These are phyloP conservation scores for Fusarium poae DNA, from an alignment of 2,329 filamentous ascomycete genomes.

Conservation along the genomic window DNA sequence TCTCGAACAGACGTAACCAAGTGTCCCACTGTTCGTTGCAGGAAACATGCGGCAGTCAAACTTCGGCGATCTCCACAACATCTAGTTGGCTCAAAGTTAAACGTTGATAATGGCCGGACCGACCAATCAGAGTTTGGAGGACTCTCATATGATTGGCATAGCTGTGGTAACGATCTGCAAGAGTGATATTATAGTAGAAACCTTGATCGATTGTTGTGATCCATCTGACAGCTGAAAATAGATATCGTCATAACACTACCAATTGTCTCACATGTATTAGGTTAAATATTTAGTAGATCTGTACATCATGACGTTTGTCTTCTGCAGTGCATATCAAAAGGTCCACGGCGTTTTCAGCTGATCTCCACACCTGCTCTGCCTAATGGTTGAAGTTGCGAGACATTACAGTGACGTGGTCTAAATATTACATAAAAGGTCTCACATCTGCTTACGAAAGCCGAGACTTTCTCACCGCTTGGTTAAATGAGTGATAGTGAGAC, in stretches of 20 bases:
- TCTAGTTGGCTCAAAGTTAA: neutral
- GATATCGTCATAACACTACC: neutral
- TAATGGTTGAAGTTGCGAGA: neutral
- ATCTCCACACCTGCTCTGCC: fast-evolving
- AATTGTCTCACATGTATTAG: neutral
- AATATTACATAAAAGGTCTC: neutral
- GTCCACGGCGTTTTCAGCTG: neutral
- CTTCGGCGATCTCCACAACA: neutral
- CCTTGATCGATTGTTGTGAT: neutral
- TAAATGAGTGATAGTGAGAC: too few species aligned
- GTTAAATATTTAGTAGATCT: neutral
- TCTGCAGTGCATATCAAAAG: neutral
- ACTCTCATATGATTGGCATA: neutral
- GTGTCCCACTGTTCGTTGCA: neutral
- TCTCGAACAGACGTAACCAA: neutral
- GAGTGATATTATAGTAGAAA: neutral
- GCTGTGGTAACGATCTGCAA: neutral
- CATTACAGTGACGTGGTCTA: neutral
- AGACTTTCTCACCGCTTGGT: neutral
- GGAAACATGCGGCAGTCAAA: neutral
- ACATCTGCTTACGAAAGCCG: neutral
- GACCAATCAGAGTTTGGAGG: neutral
- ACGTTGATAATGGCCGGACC: neutral
- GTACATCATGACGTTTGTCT: neutral
- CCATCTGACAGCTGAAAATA: neutral